phyloP scores from a whole-genome alignment of 768 basidiomycete species.

The Pulveroboletus ravenelii region DNA sequence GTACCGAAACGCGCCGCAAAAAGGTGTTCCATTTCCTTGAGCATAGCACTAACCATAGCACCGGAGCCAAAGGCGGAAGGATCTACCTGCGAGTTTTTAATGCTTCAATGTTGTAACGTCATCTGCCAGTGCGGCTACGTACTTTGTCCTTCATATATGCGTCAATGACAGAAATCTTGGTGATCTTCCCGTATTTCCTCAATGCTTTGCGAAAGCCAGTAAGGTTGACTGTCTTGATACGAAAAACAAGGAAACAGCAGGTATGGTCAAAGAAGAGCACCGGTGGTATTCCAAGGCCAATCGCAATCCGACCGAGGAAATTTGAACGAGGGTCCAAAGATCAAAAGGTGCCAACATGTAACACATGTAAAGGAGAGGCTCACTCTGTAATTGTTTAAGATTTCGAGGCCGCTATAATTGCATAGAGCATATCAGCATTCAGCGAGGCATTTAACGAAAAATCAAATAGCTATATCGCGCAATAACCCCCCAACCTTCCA shows the following conservation, averaged over 20 bases:
- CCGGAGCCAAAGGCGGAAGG: conserved; percentile 64
- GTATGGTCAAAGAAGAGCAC: neutral
- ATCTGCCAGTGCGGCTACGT: neutral
- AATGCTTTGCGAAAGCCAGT: conserved; percentile 86
- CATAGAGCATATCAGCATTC: conserved; percentile 9
- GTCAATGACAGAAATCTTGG: conserved; percentile 65
- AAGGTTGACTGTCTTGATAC: conserved; percentile 68
- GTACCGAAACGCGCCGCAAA: conserved; percentile 76
- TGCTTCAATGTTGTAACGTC: neutral
- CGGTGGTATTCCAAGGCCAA: neutral
- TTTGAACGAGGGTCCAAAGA: neutral
- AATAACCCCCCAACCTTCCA: neutral
- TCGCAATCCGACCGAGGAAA: neutral
- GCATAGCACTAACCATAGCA: conserved; percentile 55
- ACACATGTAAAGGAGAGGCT: neutral
- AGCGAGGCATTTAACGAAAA: neutral
- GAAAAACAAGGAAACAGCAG: neutral
- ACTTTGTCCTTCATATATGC: conserved; percentile 82
- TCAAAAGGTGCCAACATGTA: neutral
- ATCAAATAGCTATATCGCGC: neutral
- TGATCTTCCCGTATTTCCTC: conserved; percentile 81
- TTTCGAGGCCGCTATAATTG: conserved; percentile 61
- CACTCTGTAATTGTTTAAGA: conserved; percentile 86
- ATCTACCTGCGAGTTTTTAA: conserved; percentile 47
- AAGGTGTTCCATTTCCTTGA: conserved; percentile 69